Conservation (phyloP, 768 basidiomycete genomes). For the Ramaria rubella region DNA sequence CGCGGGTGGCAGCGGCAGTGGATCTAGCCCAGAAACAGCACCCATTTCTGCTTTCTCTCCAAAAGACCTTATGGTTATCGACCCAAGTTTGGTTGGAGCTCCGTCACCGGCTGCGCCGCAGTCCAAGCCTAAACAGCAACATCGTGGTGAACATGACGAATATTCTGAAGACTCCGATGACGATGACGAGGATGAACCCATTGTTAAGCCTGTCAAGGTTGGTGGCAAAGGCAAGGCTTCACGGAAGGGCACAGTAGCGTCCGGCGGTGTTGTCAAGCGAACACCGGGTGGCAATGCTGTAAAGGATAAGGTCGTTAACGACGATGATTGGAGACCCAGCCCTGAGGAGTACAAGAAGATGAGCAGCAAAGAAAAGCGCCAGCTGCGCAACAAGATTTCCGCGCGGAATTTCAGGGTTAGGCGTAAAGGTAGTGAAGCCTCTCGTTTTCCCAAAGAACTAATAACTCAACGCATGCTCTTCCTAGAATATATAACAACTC, state of each 20-base stretch:
- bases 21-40: constrained; percentile 15
- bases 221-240: constrained; percentile 45
- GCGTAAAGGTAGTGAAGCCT: constrained; percentile 62
- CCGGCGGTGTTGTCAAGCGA: constrained; percentile 69
- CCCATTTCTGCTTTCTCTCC: constrained; percentile 19
- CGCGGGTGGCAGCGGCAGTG: constrained; percentile 22
- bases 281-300: constrained; percentile 31
- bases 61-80: constrained; percentile 45
- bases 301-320: constrained; percentile 47
- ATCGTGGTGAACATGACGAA: constrained; percentile 22
- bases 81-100: constrained; percentile 71
- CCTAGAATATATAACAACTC: constrained; percentile 91
- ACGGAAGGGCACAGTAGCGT: constrained; percentile 61
- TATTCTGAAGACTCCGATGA: constrained; percentile 23
- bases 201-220: constrained; percentile 47
- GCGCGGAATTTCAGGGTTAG: constrained; percentile 93
- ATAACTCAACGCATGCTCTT: not conserved
- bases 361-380: constrained; percentile 92
- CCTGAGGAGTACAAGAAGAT: constrained; percentile 95
- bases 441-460: not conserved
- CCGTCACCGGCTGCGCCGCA: constrained; percentile 41
- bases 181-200: constrained; percentile 33
- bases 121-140: not conserved
- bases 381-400: constrained; percentile 93
- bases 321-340: constrained; percentile 78